A percentile compares a stretch with the other conserved stretches of the same genome.
Conservation (phyloP, 768 basidiomycete species). For the Tubosaeta sp. region DNA sequence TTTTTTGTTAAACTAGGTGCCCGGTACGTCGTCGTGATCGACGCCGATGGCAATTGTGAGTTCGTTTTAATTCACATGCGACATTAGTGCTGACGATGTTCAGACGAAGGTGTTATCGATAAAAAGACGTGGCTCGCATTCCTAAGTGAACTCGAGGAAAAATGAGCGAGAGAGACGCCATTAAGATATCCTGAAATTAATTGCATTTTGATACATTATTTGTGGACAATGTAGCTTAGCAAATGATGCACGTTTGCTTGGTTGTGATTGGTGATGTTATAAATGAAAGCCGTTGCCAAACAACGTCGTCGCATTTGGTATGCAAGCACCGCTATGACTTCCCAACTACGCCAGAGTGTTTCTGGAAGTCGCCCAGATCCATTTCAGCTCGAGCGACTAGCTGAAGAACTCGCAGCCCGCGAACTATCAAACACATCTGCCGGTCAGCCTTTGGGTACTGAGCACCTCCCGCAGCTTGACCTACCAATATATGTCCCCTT, state of each 20-base stretch:
- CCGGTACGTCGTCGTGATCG: slow-evolving; percentile 81
- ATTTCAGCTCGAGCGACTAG: slow-evolving; percentile 65
- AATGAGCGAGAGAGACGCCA: slow-evolving; percentile 18
- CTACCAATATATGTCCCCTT: slow-evolving; percentile 68
- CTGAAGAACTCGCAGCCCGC: slow-evolving; percentile 62
- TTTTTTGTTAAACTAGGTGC: slow-evolving; percentile 94
- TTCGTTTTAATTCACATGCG: slow-evolving; percentile 2
- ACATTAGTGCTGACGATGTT: background rate
- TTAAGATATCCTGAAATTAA: background rate
- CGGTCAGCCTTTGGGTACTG: slow-evolving; percentile 4
- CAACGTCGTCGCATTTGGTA: slow-evolving; percentile 1
- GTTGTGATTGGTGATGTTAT: slow-evolving; percentile 22
- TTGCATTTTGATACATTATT: background rate
- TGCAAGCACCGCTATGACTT: slow-evolving; percentile 9
- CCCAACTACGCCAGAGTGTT: slow-evolving; percentile 13
- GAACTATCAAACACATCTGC: slow-evolving; percentile 36
- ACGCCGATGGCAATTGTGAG: slow-evolving; percentile 79
- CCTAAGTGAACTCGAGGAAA: slow-evolving; percentile 69
- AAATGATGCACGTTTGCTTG: background rate
- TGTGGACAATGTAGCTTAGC: background rate
- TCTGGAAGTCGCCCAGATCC: slow-evolving; percentile 40
- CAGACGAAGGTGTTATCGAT: slow-evolving; percentile 87
- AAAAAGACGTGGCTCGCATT: slow-evolving; percentile 95
- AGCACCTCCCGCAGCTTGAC: slow-evolving; percentile 33
- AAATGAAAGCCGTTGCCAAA: slow-evolving; percentile 24